Conservation (phyloP, 2,329 filamentous ascomycete genomes). For the Sclerotinia trifoliorum region DNA sequence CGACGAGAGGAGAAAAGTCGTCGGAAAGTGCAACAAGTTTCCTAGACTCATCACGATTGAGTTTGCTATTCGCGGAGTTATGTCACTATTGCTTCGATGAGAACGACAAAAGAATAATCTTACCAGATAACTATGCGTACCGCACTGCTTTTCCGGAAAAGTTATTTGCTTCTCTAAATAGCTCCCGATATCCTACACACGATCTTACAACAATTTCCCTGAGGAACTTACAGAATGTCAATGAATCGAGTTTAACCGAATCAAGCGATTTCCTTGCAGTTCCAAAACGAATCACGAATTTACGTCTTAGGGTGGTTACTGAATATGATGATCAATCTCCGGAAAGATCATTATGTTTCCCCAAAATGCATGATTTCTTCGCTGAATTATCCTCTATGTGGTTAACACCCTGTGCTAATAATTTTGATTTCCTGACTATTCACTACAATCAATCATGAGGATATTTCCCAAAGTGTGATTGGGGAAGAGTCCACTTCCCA, state of each 20-base stretch:
- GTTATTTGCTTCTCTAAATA: slow-evolving; percentile 17
- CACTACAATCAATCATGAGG: slow-evolving; percentile 20
- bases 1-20: background rate
- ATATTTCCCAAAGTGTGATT: slow-evolving; percentile 21
- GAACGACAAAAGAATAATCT: background rate
- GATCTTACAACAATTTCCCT: slow-evolving; percentile 9
- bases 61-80: slow-evolving; percentile 14
- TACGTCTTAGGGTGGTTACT: slow-evolving; percentile 14
- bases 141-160: slow-evolving; percentile 4
- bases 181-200: background rate
- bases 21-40: slow-evolving; percentile 11
- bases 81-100: slow-evolving; percentile 11
- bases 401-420: slow-evolving; percentile 20
- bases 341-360: background rate
- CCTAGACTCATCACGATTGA: slow-evolving; percentile 18
- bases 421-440: slow-evolving; percentile 20
- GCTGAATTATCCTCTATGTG: slow-evolving; percentile 15
- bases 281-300: slow-evolving; percentile 7
- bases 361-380: slow-evolving; percentile 23
- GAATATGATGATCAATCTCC: background rate
- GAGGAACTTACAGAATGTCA: slow-evolving; percentile 24
- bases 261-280: slow-evolving; percentile 6
- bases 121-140: slow-evolving; percentile 19
- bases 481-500: slow-evolving; percentile 21
- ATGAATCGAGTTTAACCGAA: background rate